Conservation (phyloP, 1,284 basidiomycete genomes). For the Coniferiporia sulphurascens region DNA sequence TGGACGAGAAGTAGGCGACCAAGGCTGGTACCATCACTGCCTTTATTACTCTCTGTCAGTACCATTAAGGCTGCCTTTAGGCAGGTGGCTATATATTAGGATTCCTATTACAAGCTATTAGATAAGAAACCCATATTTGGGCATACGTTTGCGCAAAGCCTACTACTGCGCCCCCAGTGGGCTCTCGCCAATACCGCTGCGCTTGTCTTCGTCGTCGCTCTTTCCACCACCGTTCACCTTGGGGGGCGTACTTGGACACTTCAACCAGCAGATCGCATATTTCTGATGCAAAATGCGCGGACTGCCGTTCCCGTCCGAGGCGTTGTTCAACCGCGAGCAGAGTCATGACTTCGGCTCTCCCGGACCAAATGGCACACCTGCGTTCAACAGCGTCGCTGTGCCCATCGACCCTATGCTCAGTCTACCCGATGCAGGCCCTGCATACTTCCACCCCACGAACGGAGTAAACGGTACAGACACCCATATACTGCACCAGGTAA, state of each 20-base stretch:
- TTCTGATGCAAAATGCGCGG: constrained; percentile 16
- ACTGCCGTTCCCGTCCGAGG: constrained; percentile 16
- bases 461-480: constrained; percentile 10
- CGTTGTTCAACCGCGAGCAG: constrained; percentile 17
- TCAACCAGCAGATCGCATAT: neutral
- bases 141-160: neutral
- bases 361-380: constrained; percentile 7
- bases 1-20: too few species aligned
- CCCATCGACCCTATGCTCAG: constrained; percentile 13
- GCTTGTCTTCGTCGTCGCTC: neutral
- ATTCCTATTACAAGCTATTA: too few species aligned
- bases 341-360: constrained; percentile 17
- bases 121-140: neutral
- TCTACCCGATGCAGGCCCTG: constrained; percentile 2
- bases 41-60: too few species aligned
- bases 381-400: constrained; percentile 5
- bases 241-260: neutral
- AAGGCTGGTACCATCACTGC: too few species aligned
- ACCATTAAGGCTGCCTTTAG: too few species aligned
- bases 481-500: constrained; percentile 6
- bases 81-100: too few species aligned
- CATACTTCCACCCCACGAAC: constrained; percentile 6
- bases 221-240: constrained; percentile 4
- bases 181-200: neutral
- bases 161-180: too few species aligned